phyloP scores from a whole-genome alignment of 108 stramenopile genomes.

The Cyclotella kingstonii region DNA sequence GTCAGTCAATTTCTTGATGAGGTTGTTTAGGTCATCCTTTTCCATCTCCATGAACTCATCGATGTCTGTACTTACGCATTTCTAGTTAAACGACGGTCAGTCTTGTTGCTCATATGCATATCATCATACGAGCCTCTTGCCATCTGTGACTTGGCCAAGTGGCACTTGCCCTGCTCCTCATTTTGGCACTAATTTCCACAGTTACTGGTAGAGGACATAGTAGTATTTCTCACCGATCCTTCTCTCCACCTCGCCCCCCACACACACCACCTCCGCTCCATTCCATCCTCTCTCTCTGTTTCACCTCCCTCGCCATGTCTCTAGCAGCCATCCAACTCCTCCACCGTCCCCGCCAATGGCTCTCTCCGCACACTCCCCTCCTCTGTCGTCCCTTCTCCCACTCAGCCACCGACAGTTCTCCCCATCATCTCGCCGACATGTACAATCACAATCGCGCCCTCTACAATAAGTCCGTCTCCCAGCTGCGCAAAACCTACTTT shows the following conservation, averaged over 20 bases:
- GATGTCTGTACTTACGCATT: too few species aligned
- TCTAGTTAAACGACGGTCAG: too few species aligned
- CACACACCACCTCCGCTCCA: not conserved
- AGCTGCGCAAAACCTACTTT: conserved; percentile 68
- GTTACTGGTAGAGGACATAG: not conserved
- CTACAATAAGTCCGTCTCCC: conserved; percentile 64
- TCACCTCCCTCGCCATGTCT: too few species aligned
- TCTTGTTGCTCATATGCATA: too few species aligned
- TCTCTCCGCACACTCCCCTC: not conserved
- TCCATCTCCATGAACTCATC: too few species aligned
- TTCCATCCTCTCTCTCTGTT: not conserved
- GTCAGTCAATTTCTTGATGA: too few species aligned
- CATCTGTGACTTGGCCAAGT: too few species aligned
- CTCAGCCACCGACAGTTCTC: not conserved
- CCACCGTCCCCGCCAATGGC: conserved; percentile 10
- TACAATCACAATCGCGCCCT: conserved; percentile 56
- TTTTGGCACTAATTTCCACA: too few species aligned
- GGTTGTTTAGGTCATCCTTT: too few species aligned
- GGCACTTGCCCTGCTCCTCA: too few species aligned
- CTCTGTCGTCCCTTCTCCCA: not conserved
- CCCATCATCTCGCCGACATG: conserved; percentile 32
- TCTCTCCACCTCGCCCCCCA: not conserved
- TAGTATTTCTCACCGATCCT: not conserved
- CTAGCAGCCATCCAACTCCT: not conserved
- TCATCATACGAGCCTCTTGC: too few species aligned